A percentile compares a stretch with the other conserved stretches of the same genome.
phyloP scores from a whole-genome alignment of 2,329 filamentous ascomycete genomes.

The Penicillium sp. region DNA sequence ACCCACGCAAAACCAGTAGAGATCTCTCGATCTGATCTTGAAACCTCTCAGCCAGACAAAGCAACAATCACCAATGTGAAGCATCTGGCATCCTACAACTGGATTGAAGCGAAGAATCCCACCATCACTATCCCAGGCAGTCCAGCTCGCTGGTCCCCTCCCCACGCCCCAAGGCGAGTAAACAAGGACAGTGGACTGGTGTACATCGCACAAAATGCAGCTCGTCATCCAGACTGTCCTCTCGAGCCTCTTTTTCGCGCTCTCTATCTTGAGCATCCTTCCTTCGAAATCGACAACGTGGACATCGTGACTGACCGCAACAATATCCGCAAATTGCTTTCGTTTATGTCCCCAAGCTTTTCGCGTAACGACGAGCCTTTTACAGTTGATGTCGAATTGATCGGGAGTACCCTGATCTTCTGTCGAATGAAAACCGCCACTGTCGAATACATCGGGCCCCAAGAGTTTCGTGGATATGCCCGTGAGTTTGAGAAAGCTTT shows the following conservation, averaged over 20 bases:
- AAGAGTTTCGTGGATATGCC: constrained; percentile 41
- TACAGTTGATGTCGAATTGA: constrained; percentile 41
- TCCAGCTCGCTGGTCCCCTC: constrained; percentile 38
- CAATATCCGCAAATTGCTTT: constrained; percentile 47
- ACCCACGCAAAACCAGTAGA: not conserved
- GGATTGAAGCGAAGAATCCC: constrained; percentile 40
- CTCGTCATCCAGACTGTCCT: constrained; percentile 40
- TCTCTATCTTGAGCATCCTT: constrained; percentile 36
- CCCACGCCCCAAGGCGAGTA: constrained; percentile 23
- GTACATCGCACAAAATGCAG: constrained; percentile 46
- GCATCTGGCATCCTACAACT: constrained; percentile 48
- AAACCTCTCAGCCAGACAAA: not conserved
- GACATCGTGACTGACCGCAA: constrained; percentile 46
- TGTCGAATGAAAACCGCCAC: constrained; percentile 32
- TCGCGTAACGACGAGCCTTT: constrained; percentile 31
- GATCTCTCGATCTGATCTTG: not conserved
- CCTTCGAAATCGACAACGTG: constrained; percentile 31
- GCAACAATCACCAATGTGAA: constrained; percentile 24
- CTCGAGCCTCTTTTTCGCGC: constrained; percentile 47
- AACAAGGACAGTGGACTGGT: constrained; percentile 31
- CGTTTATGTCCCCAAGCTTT: constrained; percentile 35
- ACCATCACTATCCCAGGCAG: constrained; percentile 46
- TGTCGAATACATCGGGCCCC: constrained; percentile 25
- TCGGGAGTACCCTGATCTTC: constrained; percentile 37
- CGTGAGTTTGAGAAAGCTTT: constrained; percentile 45